These are phyloP conservation scores for Dactylorhiza incarnata DNA, from an alignment of 106 monocot genomes.

Conservation along the genomic window DNA sequence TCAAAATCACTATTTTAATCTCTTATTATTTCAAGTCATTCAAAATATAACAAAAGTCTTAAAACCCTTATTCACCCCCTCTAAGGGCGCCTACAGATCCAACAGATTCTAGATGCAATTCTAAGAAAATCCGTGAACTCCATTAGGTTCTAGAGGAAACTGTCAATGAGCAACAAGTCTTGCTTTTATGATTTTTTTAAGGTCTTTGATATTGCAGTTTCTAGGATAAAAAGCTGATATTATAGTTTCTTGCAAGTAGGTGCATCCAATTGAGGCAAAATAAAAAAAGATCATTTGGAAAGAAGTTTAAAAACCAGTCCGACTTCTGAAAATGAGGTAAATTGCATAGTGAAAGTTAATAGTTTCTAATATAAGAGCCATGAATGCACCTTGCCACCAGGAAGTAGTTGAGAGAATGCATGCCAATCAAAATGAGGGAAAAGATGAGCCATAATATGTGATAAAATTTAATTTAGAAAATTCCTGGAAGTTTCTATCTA, in stretches of 20 bases:
- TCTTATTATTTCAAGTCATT: too few species aligned
- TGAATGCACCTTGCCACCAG: too few species aligned
- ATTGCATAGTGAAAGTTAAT: too few species aligned
- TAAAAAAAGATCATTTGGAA: neutral
- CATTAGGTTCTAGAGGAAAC: neutral
- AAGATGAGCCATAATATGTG: slow-evolving; percentile 70
- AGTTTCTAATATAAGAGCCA: too few species aligned
- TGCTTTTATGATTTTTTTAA: slow-evolving; percentile 80
- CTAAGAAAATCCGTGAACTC: neutral
- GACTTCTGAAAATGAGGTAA: neutral
- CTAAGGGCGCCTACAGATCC: too few species aligned
- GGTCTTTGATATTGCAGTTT: slow-evolving; percentile 70
- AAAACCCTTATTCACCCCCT: too few species aligned
- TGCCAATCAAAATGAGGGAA: slow-evolving; percentile 87
- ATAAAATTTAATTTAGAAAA: slow-evolving; percentile 2
- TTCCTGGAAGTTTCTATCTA: too few species aligned
- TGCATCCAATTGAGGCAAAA: neutral
- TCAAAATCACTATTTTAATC: too few species aligned
- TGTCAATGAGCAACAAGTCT: neutral
- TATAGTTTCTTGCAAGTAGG: slow-evolving; percentile 54
- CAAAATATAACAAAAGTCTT: too few species aligned
- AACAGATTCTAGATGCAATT: neutral
- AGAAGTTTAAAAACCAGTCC: neutral
- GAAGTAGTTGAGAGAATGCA: slow-evolving; percentile 92
- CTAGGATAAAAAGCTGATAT: slow-evolving; percentile 78